Base-by-base conservation (phyloP, 306 rosid genomes). In the Quercus alba region DNA sequence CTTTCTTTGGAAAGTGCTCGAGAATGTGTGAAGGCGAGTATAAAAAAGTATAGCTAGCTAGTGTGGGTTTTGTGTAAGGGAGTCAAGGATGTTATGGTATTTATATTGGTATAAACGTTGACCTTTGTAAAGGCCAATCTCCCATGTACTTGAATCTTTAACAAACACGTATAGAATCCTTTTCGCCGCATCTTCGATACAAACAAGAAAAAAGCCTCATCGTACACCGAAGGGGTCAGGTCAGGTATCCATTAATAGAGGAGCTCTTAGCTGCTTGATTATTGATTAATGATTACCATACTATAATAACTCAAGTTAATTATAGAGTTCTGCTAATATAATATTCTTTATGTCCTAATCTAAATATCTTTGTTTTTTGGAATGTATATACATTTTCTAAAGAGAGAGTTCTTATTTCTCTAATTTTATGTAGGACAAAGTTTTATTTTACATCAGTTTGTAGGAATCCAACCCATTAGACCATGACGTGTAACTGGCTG, bases 221-320 rank as follows among this genome's bases (percentile, higher is more conserved):
- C 85, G 87, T 76, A 80, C 69, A 73, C 83, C 92, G 86, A 90
- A 90, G 92, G 84, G 98, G 98, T 49, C 17, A 3, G 54, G 78
- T 84, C 91, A 85, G 3, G 10, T 80, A n/a, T 10, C 70, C 68
- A 11, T 67, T 80, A 52, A 52, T 61, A 55, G 73, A 46, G 10
- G 35, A 44, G 78, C n/a, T 46, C 70, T 23, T 3, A 2, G 41
- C 21, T 19, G 9, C 20, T 4, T 68, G 5, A 7, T 41, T 41
- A 2, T 41, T 15, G 6, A 1, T 70, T 18, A 55, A 3, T 33
- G 12, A 2, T 26, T 38, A n/a, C 4, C 15, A 3, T 3, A 21
- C 4, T 4, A 31, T 4, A 41, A 0, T 8, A 41, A 31, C 38
- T 52, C 10, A 15, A 23, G 13, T 52, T 33, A 0, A 33, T 33